Evolutionary conservation across 345 rosid species (phyloP).

Genomic region (Toxicodendron radicans): DNA sequence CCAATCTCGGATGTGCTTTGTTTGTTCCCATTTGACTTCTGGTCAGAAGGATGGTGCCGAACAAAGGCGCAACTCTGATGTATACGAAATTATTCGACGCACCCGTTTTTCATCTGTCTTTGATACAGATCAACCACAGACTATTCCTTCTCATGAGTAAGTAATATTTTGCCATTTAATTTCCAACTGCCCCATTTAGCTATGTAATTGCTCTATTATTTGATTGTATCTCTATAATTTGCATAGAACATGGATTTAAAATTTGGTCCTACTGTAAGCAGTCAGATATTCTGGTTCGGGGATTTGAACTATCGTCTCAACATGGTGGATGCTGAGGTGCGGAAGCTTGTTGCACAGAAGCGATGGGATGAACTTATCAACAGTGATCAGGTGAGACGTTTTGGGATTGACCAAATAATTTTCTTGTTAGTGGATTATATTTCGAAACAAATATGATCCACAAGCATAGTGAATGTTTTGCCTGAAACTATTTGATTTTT

Average conservation of each 20-base stretch:
- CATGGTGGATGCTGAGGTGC: conserved; percentile 66
- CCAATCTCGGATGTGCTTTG: conserved; percentile 94
- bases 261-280: conserved; percentile 38
- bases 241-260: conserved; percentile 7
- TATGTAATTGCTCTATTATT: neutral
- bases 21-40: conserved; percentile 95
- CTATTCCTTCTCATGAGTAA: conserved; percentile 93
- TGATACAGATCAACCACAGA: conserved; percentile 71
- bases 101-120: conserved; percentile 74
- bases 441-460: neutral
- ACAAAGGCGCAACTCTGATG: conserved; percentile 89
- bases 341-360: conserved; percentile 71
- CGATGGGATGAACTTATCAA: conserved; percentile 78
- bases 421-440: neutral
- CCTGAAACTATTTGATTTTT: neutral
- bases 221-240: conserved; percentile 3
- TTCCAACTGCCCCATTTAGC: conserved; percentile 3
- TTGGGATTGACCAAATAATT: neutral
- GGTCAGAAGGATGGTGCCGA: conserved; percentile 95
- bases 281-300: conserved; percentile 97
- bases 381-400: conserved; percentile 68
- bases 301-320: conserved; percentile 93
- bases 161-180: conserved; percentile 20
- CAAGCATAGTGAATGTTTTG: neutral
- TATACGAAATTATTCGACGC: conserved; percentile 72